phyloP scores from a whole-genome alignment of 2,329 filamentous ascomycete species.

The Exophiala alcalophila region DNA sequence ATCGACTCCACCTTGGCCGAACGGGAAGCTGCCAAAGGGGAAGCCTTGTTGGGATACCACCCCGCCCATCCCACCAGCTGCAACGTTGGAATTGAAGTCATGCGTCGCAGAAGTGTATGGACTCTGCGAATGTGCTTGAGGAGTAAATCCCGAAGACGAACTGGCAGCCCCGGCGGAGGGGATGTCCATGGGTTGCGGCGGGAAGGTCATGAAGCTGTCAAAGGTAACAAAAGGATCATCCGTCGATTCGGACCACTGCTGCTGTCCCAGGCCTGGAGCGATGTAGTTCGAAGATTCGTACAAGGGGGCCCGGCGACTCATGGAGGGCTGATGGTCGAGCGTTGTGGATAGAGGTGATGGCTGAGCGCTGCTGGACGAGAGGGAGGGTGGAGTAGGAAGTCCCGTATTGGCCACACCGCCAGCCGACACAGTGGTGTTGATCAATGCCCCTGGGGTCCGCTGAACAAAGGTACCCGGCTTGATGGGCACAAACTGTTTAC shows the following conservation, averaged over 20 bases:
- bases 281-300: slow-evolving; percentile 22
- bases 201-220: slow-evolving; percentile 31
- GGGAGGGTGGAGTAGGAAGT: slow-evolving; percentile 30
- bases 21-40: slow-evolving; percentile 21
- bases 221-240: slow-evolving; percentile 31
- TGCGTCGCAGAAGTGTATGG: slow-evolving; percentile 13
- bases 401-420: slow-evolving; percentile 16
- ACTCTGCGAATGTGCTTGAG: slow-evolving; percentile 23
- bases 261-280: slow-evolving; percentile 21
- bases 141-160: slow-evolving; percentile 18
- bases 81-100: slow-evolving; percentile 13
- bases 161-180: slow-evolving; percentile 17
- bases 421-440: slow-evolving; percentile 2
- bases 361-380: slow-evolving; percentile 22
- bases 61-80: slow-evolving; percentile 4
- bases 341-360: slow-evolving; percentile 26
- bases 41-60: slow-evolving; percentile 10
- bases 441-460: not conserved
- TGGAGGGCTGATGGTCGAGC: slow-evolving; percentile 12
- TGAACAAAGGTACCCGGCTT: slow-evolving; percentile 26
- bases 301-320: slow-evolving; percentile 6
- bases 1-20: slow-evolving; percentile 32
- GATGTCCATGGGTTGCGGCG: slow-evolving; percentile 21
- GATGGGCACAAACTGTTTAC: slow-evolving; percentile 34
- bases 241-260: slow-evolving; percentile 17